Percentiles rank a stretch among this genome's conserved stretches.
These are phyloP conservation scores for Cadophora sp. DNA, from an alignment of 2,329 filamentous ascomycete genomes.

Conservation along the genomic window DNA sequence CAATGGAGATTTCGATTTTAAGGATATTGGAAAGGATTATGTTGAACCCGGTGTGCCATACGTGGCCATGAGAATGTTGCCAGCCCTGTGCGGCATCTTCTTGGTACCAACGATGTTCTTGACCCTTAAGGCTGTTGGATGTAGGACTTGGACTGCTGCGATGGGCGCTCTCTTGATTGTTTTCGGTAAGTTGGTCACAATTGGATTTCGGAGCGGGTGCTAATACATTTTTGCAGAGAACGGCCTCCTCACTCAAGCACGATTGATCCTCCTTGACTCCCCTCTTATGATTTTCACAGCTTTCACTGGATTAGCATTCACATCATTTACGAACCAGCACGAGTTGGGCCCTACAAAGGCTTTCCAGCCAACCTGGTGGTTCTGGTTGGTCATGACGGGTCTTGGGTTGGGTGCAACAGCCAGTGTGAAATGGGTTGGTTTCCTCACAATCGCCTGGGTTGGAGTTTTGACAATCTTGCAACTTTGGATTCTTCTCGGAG, in stretches of 20 bases:
- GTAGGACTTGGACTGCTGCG: slow-evolving; percentile 82
- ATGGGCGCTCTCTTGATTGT: slow-evolving; percentile 87
- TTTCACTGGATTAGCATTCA: slow-evolving; percentile 88
- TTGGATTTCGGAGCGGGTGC: slow-evolving; percentile 18
- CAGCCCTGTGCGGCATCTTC: slow-evolving; percentile 86
- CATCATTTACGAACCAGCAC: slow-evolving; percentile 94
- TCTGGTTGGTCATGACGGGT: slow-evolving; percentile 90
- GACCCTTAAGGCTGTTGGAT: slow-evolving; percentile 89
- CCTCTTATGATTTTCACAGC: slow-evolving; percentile 93
- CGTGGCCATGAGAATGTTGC: slow-evolving; percentile 94
- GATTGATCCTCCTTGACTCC: slow-evolving; percentile 94
- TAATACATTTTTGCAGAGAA: slow-evolving; percentile 72
- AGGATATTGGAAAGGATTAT: slow-evolving; percentile 99
- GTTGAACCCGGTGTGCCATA: slow-evolving; percentile 94
- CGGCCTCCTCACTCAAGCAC: slow-evolving; percentile 91
- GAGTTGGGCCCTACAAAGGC: slow-evolving; percentile 89
- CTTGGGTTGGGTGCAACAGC: slow-evolving; percentile 86
- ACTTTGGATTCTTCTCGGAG: slow-evolving; percentile 93
- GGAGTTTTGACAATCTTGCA: slow-evolving; percentile 89
- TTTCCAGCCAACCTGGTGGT: slow-evolving; percentile 94
- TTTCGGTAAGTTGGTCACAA: slow-evolving; percentile 68
- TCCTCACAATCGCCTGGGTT: slow-evolving; percentile 99
- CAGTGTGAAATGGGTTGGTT: slow-evolving; percentile 98
- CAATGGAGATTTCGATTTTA: slow-evolving; percentile 96
- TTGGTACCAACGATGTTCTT: slow-evolving; percentile 93